phyloP scores from a whole-genome alignment of 2,329 filamentous ascomycete genomes.

The Apiospora saccharicola region DNA sequence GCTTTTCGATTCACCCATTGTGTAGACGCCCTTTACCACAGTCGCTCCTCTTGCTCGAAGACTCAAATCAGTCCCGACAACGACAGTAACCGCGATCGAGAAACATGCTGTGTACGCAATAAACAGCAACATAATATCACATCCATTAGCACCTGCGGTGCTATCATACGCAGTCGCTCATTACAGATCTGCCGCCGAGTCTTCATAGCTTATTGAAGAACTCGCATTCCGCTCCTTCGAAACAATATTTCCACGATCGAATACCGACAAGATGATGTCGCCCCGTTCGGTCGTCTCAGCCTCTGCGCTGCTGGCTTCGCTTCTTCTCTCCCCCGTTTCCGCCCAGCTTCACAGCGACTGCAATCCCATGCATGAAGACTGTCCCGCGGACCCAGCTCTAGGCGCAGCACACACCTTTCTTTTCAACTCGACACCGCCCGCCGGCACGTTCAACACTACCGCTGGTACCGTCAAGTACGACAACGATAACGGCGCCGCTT shows the following conservation, averaged over 20 bases:
- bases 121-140: constrained; percentile 7
- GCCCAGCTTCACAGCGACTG: constrained; percentile 83
- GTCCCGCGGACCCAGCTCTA: constrained; percentile 75
- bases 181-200: neutral
- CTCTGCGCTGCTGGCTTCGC: constrained; percentile 48
- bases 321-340: constrained; percentile 54
- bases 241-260: neutral
- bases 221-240: constrained; percentile 16
- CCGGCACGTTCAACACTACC: constrained; percentile 72
- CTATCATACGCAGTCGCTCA: neutral
- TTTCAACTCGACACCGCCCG: constrained; percentile 69
- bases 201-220: neutral
- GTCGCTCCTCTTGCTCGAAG: constrained; percentile 12
- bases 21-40: constrained; percentile 4
- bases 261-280: constrained; percentile 29
- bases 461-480: constrained; percentile 71
- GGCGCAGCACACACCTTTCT: constrained; percentile 67
- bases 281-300: constrained; percentile 39
- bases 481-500: constrained; percentile 69
- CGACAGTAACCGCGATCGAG: constrained; percentile 3
- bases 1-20: constrained; percentile 7
- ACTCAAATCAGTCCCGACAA: neutral
- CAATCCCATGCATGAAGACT: constrained; percentile 76
- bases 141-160: constrained; percentile 7
- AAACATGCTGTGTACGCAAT: constrained; percentile 8